Evolutionary conservation across 2,329 filamentous ascomycete genomes (phyloP).

Genomic region (Tympanopsis confertula): DNA sequence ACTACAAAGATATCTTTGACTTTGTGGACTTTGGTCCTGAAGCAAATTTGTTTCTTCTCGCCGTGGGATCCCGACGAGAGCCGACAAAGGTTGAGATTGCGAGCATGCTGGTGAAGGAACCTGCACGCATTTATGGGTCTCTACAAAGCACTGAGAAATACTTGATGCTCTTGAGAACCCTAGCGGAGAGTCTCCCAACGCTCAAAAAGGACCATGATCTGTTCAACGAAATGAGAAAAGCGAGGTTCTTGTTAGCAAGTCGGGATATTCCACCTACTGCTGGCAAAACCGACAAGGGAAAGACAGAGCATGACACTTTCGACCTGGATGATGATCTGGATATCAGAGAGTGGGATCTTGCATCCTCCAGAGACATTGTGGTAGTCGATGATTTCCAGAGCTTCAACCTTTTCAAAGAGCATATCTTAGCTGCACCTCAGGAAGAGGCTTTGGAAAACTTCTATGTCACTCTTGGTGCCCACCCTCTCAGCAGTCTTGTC

Average conservation of each 20-base stretch:
- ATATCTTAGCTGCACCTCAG: conserved; percentile 53
- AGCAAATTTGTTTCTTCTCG: conserved; percentile 57
- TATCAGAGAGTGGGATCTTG: conserved; percentile 45
- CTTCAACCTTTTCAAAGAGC: conserved; percentile 54
- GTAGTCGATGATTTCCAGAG: conserved; percentile 56
- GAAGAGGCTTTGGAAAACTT: conserved; percentile 58
- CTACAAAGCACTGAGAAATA: conserved; percentile 56
- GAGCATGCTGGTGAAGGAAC: conserved; percentile 48
- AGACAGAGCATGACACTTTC: conserved; percentile 13
- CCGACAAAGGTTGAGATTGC: conserved; percentile 57
- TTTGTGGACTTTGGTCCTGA: conserved; percentile 63
- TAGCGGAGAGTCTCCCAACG: conserved; percentile 44
- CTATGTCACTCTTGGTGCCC: conserved; percentile 52
- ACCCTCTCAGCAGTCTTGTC: conserved; percentile 46
- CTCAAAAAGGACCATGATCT: conserved; percentile 54
- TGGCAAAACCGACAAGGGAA: conserved; percentile 27
- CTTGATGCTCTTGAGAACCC: conserved; percentile 46
- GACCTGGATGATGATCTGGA: conserved; percentile 32
- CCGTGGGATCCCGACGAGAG: conserved; percentile 59
- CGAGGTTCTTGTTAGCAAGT: conserved; percentile 53
- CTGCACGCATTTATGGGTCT: conserved; percentile 47
- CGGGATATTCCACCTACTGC: conserved; percentile 32
- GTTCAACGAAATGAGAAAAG: conserved; percentile 44
- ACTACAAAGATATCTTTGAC: conserved; percentile 59
- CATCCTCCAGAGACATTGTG: conserved; percentile 43